A percentile compares a stretch with the other conserved stretches of the same genome.
These are phyloP conservation scores for Mallotus repandus DNA, from an alignment of 441 rosid genomes.

Conservation along the genomic window DNA sequence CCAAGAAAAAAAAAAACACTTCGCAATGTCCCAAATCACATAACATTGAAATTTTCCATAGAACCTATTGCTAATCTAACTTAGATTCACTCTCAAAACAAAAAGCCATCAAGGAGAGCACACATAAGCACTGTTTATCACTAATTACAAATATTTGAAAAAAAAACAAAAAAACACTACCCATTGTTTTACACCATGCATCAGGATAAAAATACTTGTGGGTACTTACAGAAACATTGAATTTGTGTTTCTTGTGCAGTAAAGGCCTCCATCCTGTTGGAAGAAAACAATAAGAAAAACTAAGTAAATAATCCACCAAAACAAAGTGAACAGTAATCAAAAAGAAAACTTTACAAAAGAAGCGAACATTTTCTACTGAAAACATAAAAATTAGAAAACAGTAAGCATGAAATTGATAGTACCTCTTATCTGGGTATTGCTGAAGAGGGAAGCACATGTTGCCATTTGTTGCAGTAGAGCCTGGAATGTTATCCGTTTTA, in stretches of 20 bases:
- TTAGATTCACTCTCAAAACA: background rate
- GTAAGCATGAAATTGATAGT: background rate
- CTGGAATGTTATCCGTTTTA: conserved; percentile 4
- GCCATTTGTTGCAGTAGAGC: conserved; percentile 3
- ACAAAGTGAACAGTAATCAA: background rate
- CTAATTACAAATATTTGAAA: background rate
- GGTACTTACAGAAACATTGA: conserved; percentile 15
- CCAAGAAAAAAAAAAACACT: background rate
- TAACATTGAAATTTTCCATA: background rate
- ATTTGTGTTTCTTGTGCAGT: conserved; percentile 10
- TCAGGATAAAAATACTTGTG: background rate
- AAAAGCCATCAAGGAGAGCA: background rate
- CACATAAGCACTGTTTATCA: background rate
- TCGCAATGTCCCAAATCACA: background rate
- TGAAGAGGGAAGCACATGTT: conserved; percentile 12
- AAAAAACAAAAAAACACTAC: background rate
- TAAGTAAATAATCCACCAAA: background rate
- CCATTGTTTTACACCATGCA: background rate
- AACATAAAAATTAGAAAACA: background rate
- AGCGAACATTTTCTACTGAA: background rate
- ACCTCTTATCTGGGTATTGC: conserved; percentile 7
- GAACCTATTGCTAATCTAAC: background rate
- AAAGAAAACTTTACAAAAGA: background rate
- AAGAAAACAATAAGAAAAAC: background rate
- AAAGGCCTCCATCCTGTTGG: conserved; percentile 9